Evolutionary conservation across 257 asterid species (phyloP), one percentile per base, ranked within the genome.

Genomic region (Przewalskia tangutica): DNA sequence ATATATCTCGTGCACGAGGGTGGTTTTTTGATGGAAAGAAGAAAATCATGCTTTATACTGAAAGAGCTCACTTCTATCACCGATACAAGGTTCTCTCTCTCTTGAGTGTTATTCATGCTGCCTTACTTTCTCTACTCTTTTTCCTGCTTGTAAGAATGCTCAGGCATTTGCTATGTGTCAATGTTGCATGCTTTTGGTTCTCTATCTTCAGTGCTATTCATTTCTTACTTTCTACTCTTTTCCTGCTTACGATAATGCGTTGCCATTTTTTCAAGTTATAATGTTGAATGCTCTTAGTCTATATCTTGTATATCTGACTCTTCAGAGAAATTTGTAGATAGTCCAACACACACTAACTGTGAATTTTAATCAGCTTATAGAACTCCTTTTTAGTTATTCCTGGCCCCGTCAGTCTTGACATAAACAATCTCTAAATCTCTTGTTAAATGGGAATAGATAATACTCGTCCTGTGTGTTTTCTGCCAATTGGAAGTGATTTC

Each of bases 61-160:
- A 95, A 88, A 91, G 99, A 89, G 95, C 97, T 87, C 98, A 95
- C 86, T 95, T 94, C 92, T 95, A 92, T 88, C 95, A 90, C 89
- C 86, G 99, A 92, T 95, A 95, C 90, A 95, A 95, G 98, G 98
- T 95, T 67, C 84, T 82, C 73, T 82, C 73, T 16, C 82, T 27
- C 77, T 83, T 79, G 40, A 65, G 48, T 50, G 7, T 20, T 73
- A 48, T 48, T 23, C 8, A 6, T 23, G 79, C 44, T 73, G 20
- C 42, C 60, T 73, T 73, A 14, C 42, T 50, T 48, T 48, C 42
- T 50, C 44, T 20, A 12, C 59, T 73, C 9, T 20, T 71, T 71
- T 71, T 0, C 62, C 14, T 75, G 23, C 60, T 50, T 50, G 0
- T 16, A 23, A 48, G 62, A 23, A 50, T 48, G 23, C 27, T 50